A percentile compares a stretch with the other conserved stretches of the same genome.
Conservation (phyloP, 2,329 filamentous ascomycete genomes). For the Verticillium albo-atrum region DNA sequence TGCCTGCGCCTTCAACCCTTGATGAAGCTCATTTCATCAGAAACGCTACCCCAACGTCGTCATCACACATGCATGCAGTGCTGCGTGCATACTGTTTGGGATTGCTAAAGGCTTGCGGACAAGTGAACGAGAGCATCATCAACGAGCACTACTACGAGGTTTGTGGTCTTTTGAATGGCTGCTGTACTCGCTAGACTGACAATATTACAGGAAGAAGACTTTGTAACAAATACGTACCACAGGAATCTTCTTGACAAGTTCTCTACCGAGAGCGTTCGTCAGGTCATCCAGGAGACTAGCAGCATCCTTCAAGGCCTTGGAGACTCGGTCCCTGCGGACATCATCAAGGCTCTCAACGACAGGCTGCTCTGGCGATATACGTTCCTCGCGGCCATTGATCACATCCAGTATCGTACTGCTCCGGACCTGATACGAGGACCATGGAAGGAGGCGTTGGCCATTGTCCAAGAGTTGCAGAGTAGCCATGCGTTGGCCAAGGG, state of each 20-base stretch:
- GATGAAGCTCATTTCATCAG: slow-evolving; percentile 60
- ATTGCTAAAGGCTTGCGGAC: slow-evolving; percentile 76
- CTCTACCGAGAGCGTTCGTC: slow-evolving; percentile 49
- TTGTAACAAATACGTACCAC: slow-evolving; percentile 87
- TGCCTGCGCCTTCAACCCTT: slow-evolving; percentile 60
- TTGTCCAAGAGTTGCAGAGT: slow-evolving; percentile 52
- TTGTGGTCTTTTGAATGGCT: slow-evolving; percentile 13
- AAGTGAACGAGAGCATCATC: slow-evolving; percentile 72
- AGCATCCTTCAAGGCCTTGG: slow-evolving; percentile 39
- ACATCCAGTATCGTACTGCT: slow-evolving; percentile 38
- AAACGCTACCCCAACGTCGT: slow-evolving; percentile 15
- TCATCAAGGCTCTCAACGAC: slow-evolving; percentile 52
- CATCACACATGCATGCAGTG: slow-evolving; percentile 51
- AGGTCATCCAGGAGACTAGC: slow-evolving; percentile 50
- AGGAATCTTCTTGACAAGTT: slow-evolving; percentile 68
- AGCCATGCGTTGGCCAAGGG: slow-evolving; percentile 59
- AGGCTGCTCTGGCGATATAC: slow-evolving; percentile 64
- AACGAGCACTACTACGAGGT: slow-evolving; percentile 91
- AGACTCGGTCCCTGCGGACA: slow-evolving; percentile 32
- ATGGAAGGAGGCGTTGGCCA: slow-evolving; percentile 45
- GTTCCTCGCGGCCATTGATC: slow-evolving; percentile 54
- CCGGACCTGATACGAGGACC: slow-evolving; percentile 43
- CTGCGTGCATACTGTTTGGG: slow-evolving; percentile 83
- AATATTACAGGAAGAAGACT: slow-evolving; percentile 81
- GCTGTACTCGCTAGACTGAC: background rate